Evolutionary conservation across 306 rosid species (phyloP).

Genomic region (Ochetophila trinervis): DNA sequence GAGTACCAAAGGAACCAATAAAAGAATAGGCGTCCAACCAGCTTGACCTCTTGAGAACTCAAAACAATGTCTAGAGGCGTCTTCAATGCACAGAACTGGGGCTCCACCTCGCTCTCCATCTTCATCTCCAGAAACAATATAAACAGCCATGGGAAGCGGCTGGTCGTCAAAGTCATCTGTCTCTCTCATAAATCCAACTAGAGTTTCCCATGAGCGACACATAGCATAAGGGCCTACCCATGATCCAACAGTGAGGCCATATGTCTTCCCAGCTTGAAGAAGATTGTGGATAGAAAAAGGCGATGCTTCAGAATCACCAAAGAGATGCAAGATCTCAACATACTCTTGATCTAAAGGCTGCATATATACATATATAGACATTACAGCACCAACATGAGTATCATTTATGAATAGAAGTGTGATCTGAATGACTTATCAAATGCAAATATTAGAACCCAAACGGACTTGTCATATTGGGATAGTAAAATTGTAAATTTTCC

Average conservation of each 20-base stretch:
- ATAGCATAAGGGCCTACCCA: slow-evolving; percentile 99
- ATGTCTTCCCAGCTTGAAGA: slow-evolving; percentile 80
- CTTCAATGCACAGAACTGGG: slow-evolving; percentile 86
- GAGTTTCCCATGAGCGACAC: slow-evolving; percentile 95
- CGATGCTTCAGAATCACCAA: slow-evolving; percentile 78
- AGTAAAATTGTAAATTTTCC: not conserved
- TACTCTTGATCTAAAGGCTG: slow-evolving; percentile 73
- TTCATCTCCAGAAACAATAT: slow-evolving; percentile 96
- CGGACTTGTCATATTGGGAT: not conserved
- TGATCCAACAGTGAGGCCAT: slow-evolving; percentile 87
- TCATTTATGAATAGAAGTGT: not conserved
- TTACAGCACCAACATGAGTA: not conserved
- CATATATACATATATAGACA: slow-evolving; percentile 13
- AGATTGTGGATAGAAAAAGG: slow-evolving; percentile 85
- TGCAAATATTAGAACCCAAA: not conserved
- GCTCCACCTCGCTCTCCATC: slow-evolving; percentile 99
- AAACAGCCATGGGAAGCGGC: slow-evolving; percentile 85
- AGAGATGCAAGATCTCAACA: slow-evolving; percentile 57
- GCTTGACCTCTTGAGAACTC: slow-evolving; percentile 53
- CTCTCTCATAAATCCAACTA: slow-evolving; percentile 53
- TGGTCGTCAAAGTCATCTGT: slow-evolving; percentile 42
- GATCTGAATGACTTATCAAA: not conserved
- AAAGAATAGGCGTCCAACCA: slow-evolving; percentile 85
- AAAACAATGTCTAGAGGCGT: slow-evolving; percentile 66
- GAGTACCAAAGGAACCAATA: slow-evolving; percentile 96